Conservation (phyloP, 345 rosid species). For the Linum usitatissimum region DNA sequence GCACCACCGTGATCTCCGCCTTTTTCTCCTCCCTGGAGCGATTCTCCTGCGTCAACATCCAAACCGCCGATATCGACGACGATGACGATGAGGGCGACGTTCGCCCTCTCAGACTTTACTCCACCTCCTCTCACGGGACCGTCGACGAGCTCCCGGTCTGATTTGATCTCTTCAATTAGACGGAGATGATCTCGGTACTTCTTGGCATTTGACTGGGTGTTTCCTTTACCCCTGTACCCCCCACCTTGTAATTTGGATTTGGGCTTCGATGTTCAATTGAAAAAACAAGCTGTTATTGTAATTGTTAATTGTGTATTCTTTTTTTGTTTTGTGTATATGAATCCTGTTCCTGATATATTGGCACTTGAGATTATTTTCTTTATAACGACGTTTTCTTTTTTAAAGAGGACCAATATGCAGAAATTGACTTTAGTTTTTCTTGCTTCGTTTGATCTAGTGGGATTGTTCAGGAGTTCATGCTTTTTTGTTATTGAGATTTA, state of each 20-base stretch:
- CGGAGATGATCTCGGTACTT: background rate
- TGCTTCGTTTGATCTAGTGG: background rate
- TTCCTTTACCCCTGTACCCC: background rate
- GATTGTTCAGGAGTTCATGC: too few relatives aligned
- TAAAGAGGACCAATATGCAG: background rate
- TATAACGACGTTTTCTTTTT: background rate
- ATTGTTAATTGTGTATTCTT: background rate
- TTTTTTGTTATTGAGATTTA: too few relatives aligned
- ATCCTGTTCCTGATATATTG: background rate
- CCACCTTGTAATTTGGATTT: background rate
- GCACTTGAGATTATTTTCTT: background rate
- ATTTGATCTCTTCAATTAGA: background rate
- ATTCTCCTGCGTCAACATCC: constrained; percentile 69
- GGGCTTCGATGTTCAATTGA: background rate
- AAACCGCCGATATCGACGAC: constrained; percentile 57
- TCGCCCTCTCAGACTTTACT: constrained; percentile 38
- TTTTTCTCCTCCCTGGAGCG: constrained; percentile 89
- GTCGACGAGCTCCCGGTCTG: constrained; percentile 20
- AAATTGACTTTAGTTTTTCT: background rate
- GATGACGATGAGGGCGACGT: constrained; percentile 33
- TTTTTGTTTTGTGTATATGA: background rate
- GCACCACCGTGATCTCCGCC: constrained; percentile 64
- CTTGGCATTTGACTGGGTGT: background rate
- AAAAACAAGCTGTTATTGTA: background rate
- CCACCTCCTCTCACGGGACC: constrained; percentile 16